These are phyloP conservation scores for Dioszegia crocea DNA, from an alignment of 768 basidiomycete species.

Conservation along the genomic window DNA sequence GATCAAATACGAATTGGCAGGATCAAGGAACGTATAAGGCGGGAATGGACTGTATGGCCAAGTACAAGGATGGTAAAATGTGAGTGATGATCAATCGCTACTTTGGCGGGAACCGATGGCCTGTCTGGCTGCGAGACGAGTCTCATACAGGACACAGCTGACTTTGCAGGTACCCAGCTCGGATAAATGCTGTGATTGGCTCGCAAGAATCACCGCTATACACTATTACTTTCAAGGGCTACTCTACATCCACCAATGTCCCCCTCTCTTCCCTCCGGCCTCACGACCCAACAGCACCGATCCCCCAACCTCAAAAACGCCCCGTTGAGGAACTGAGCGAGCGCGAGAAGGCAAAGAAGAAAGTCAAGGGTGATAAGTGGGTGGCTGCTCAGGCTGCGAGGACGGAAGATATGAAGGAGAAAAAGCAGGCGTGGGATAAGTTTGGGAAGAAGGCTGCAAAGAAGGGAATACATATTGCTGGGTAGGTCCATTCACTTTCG, in stretches of 20 bases:
- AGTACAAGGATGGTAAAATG: conserved; percentile 51
- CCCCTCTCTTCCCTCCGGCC: conserved; percentile 41
- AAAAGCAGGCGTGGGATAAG: conserved; percentile 50
- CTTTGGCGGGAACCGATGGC: background rate
- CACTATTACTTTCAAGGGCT: conserved; percentile 50
- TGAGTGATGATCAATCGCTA: conserved; percentile 19
- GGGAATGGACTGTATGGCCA: conserved; percentile 49
- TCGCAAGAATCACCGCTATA: conserved; percentile 45
- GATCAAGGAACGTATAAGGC: conserved; percentile 44
- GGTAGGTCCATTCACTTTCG: conserved; percentile 25
- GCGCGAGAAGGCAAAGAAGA: conserved; percentile 50
- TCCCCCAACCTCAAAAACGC: conserved; percentile 40
- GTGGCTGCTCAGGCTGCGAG: conserved; percentile 46
- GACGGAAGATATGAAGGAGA: conserved; percentile 48
- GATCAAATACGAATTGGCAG: conserved; percentile 28
- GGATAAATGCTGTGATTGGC: conserved; percentile 45
- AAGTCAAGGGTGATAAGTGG: conserved; percentile 51
- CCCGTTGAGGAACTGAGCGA: conserved; percentile 42
- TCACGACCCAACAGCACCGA: conserved; percentile 35
- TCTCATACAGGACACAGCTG: background rate
- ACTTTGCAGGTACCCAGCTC: conserved; percentile 46
- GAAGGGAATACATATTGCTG: conserved; percentile 50
- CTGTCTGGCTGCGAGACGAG: no score
- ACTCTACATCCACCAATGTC: conserved; percentile 48
- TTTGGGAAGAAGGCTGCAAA: conserved; percentile 51